phyloP scores from a whole-genome alignment of 805 yeast species.

The Saturnispora sanitii region DNA sequence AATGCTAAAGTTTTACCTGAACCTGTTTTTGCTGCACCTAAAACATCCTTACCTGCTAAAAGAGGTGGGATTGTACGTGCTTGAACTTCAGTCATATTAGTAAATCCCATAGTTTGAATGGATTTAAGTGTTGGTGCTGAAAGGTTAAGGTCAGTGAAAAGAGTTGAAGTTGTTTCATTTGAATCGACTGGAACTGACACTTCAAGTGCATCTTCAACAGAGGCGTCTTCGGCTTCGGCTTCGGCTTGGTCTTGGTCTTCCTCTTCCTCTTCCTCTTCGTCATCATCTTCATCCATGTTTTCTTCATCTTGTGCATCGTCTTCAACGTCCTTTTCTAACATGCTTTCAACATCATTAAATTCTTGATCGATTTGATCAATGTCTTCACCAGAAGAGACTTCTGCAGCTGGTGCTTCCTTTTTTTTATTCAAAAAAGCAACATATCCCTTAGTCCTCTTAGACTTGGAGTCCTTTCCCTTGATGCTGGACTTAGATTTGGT shows the following conservation, averaged over 20 bases:
- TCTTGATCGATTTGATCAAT: slow-evolving; percentile 48
- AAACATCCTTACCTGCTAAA: slow-evolving; percentile 91
- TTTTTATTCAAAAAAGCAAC: too few species aligned
- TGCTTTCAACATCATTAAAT: slow-evolving; percentile 46
- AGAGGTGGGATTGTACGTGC: slow-evolving; percentile 94
- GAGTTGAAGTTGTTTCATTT: slow-evolving; percentile 15
- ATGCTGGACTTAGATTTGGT: neutral
- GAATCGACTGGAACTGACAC: neutral
- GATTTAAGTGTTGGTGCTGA: slow-evolving; percentile 80
- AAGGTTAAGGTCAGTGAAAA: slow-evolving; percentile 47
- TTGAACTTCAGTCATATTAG: slow-evolving; percentile 88
- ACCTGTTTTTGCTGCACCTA: slow-evolving; percentile 99
- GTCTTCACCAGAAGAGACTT: neutral
- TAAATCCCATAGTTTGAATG: slow-evolving; percentile 80
- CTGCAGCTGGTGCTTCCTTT: too few species aligned
- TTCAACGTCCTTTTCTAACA: slow-evolving; percentile 25
- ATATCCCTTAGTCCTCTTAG: neutral
- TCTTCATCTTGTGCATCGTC: slow-evolving; percentile 24
- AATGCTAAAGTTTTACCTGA: slow-evolving; percentile 97
- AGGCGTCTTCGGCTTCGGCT: slow-evolving; percentile 15
- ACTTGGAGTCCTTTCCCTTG: neutral
- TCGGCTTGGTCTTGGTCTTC: slow-evolving; percentile 25
- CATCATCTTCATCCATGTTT: slow-evolving; percentile 18
- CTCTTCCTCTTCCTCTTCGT: slow-evolving; percentile 16
- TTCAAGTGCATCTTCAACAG: slow-evolving; percentile 13